phyloP scores from a whole-genome alignment of 306 rosid genomes.

The Adenanthera pavonina region DNA sequence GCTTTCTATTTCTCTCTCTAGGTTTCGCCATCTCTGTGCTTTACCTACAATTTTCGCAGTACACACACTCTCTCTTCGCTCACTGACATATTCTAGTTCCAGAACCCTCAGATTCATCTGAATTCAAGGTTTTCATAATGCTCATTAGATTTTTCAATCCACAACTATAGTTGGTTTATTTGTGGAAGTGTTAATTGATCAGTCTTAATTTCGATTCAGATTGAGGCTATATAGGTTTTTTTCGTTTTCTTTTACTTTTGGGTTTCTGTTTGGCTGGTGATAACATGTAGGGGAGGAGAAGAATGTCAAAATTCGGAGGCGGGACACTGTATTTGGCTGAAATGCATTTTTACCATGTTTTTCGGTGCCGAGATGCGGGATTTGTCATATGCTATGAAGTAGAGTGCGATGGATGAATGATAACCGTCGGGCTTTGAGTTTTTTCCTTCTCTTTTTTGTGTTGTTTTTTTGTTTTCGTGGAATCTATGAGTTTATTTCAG shows the following conservation, averaged over 20 bases:
- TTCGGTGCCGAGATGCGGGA: conserved; percentile 39
- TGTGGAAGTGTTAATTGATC: conserved; percentile 34
- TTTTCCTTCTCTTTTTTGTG: background rate
- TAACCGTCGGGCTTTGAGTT: conserved; percentile 15
- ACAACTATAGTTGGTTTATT: conserved; percentile 32
- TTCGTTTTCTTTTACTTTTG: conserved; percentile 9
- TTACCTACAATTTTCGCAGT: conserved; percentile 32
- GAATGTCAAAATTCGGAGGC: conserved; percentile 28
- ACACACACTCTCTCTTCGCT: conserved; percentile 30
- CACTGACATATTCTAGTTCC: conserved; percentile 32
- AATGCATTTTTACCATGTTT: conserved; percentile 35
- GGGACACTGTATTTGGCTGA: conserved; percentile 36
- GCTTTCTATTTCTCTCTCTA: conserved; percentile 38
- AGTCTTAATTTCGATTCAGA: conserved; percentile 31
- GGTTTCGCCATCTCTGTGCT: conserved; percentile 27
- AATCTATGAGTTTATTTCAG: conserved; percentile 16
- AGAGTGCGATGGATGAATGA: conserved; percentile 36
- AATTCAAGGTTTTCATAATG: conserved; percentile 35
- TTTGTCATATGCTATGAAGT: conserved; percentile 42
- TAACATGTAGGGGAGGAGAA: conserved; percentile 37
- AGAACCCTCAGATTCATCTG: conserved; percentile 36
- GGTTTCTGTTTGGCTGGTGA: conserved; percentile 39
- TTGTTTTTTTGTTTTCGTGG: conserved; percentile 7
- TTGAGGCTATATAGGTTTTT: conserved; percentile 34
- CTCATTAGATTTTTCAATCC: conserved; percentile 36